Base-by-base conservation (phyloP, 768 basidiomycete genomes). In the Podaxis sp. region DNA sequence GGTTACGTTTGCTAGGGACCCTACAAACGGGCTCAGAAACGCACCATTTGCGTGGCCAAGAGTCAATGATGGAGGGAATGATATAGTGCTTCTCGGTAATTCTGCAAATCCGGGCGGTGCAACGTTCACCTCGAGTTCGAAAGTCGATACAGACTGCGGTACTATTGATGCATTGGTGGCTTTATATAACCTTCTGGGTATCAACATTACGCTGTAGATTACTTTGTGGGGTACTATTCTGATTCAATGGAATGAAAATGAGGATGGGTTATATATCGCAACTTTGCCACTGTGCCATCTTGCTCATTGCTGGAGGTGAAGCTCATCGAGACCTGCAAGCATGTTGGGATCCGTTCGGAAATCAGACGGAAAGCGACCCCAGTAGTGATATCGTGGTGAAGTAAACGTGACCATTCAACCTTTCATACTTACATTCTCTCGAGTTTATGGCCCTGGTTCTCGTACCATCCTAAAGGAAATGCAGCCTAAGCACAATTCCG, bases 1-100 rank as follows among this genome's bases (percentile, higher is more conserved):
- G 64, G 64, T 63, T 40, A 51, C 57, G 6, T 65, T 65, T 56
- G 65, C 61, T 29, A 58, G 49, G 40, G 62, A 65, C 37, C 65
- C 65, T 13, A 19, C 55, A 2, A 61, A 41, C 49, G 65, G 65
- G 8, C 41, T 64, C 29, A 36, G 36, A 9, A 51, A 27, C 46
- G 24, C 59, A 19, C 51, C 59, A 22, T 55, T 59, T 33, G 22
- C 46, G 4, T 59, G 57, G 57, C 57, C 57, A 19, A 37, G 29
- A 24, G 57, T 59, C 11, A 59, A 51, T 38, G 33, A 59, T 17
- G 57, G 57, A 17, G 47, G 57, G 36, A 59, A 50, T 22, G 36
- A 59, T 36, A 47, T 40, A 13, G 57, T 59, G 29, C 33, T 59
- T 47, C 57, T 59, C 24, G 57, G 57, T 11, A 38, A 50, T 15